phyloP scores from a whole-genome alignment of 345 rosid species.

The Jatropha curcas region DNA sequence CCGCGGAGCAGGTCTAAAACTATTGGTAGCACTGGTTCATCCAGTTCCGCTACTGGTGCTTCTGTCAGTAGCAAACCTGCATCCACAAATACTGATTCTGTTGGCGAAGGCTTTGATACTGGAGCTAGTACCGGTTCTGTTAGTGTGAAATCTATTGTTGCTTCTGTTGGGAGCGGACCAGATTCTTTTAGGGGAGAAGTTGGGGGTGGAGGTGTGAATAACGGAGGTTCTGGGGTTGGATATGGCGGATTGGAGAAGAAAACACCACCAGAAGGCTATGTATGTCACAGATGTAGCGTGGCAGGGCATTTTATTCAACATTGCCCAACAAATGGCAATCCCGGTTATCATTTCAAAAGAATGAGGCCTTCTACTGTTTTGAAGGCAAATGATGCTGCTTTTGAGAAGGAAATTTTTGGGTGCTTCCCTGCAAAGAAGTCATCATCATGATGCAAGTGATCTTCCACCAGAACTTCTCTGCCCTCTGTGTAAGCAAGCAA shows the following conservation, averaged over 20 bases:
- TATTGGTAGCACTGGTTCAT: not conserved
- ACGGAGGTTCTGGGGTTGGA: constrained; percentile 88
- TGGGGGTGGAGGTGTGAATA: constrained; percentile 40
- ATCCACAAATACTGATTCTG: not conserved
- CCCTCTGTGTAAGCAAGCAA: constrained; percentile 77
- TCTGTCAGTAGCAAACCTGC: not conserved
- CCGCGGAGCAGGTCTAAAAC: not conserved
- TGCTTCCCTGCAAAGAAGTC: constrained; percentile 60
- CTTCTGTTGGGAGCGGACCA: constrained; percentile 62
- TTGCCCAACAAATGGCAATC: constrained; percentile 97
- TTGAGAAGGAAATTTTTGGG: constrained; percentile 75
- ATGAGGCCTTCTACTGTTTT: constrained; percentile 88
- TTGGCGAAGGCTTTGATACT: not conserved
- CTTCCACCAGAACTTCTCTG: constrained; percentile 94
- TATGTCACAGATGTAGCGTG: constrained; percentile 87
- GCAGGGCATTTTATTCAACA: constrained; percentile 98
- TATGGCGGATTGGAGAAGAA: constrained; percentile 89
- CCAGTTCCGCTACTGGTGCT: not conserved
- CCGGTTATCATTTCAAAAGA: constrained; percentile 78
- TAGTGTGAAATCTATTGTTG: constrained; percentile 44
- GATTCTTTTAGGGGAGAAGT: too few species aligned
- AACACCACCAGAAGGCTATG: constrained; percentile 91
- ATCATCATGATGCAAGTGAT: constrained; percentile 66
- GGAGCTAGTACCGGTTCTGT: too few species aligned
- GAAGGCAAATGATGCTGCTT: constrained; percentile 94